phyloP scores from a whole-genome alignment of 2,329 filamentous ascomycete species.

The Niveomyces coronatus region DNA sequence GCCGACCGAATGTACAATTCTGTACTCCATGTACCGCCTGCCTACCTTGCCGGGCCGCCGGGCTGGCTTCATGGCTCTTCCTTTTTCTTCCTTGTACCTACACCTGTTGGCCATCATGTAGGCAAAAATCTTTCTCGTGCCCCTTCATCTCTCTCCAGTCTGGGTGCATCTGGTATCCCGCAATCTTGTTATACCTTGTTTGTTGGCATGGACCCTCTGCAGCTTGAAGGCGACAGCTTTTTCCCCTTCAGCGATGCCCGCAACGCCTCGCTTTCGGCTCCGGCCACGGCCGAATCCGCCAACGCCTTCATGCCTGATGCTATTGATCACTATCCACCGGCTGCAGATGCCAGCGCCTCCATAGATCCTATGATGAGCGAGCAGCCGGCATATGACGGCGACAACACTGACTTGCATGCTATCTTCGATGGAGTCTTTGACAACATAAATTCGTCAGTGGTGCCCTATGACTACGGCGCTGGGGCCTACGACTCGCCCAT shows the following conservation, averaged over 20 bases:
- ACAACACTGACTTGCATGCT: background rate
- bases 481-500: background rate
- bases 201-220: slow-evolving; percentile 6
- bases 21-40: too few species aligned
- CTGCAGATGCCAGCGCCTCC: too few species aligned
- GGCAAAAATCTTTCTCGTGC: background rate
- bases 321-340: too few species aligned
- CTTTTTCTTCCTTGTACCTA: background rate
- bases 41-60: background rate
- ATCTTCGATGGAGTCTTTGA: slow-evolving; percentile 4
- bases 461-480: background rate
- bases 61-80: background rate
- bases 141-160: background rate
- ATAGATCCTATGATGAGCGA: too few species aligned
- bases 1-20: too few species aligned
- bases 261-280: background rate
- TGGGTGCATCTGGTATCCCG: background rate
- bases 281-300: slow-evolving; percentile 1
- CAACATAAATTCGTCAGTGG: too few species aligned
- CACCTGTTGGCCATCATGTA: background rate
- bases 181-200: background rate
- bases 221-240: slow-evolving; percentile 1
- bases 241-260: slow-evolving; percentile 7
- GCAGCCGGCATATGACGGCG: too few species aligned
- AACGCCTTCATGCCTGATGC: background rate